Evolutionary conservation across 495 filamentous ascomycete genomes (phyloP), one percentile per base, ranked within the genome.

Genomic region (Elasticomyces elasticus): DNA sequence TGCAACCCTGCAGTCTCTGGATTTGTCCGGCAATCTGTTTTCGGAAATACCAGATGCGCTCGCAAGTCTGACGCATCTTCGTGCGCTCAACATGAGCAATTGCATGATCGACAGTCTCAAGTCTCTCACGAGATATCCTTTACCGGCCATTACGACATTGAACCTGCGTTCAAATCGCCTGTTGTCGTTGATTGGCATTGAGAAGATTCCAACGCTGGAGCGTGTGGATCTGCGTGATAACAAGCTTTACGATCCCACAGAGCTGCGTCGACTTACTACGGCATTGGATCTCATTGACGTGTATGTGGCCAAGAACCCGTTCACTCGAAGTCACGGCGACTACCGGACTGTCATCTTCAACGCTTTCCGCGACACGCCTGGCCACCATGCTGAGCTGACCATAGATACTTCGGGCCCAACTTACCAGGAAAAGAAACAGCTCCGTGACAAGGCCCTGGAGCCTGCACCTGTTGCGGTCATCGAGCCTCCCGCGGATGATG

Each of bases 41-140:
- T 80, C 80, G 0, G 86, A 95, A 62, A 84, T 96, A 42, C 92
- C 92, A 0, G 92, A 97, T 65, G 86, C 85, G 62, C 69, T 98
- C 30, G 81, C 89, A 33, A 83, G 79, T 13, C 72, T 98, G 43
- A 86, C 86, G 28, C 82, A 85, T 20, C 76, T 98, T 22, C 79
- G 87, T 43, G 89, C 92, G 23, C 71, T 98, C 43, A 97, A 98
- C 63, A 74, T 98, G 25, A 91, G 90, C 13, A 82, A 89, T 63
- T 96, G 92, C 76, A 95, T 97, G 91, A 95, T 98, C 46, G 87
- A 92, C 50, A 94, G 89, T 28, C 72, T 98, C 52, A 89, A 94
- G 60, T 95, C 90, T 3, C 73, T 98, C 17, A 80, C 82, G 1
- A 79, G 86, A 52, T 89, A 84, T 65, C 91, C 92, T 27, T 76